Evolutionary conservation across 306 rosid species (phyloP), one percentile per base, ranked within the genome.

Genomic region (Arachis hypogaea): DNA sequence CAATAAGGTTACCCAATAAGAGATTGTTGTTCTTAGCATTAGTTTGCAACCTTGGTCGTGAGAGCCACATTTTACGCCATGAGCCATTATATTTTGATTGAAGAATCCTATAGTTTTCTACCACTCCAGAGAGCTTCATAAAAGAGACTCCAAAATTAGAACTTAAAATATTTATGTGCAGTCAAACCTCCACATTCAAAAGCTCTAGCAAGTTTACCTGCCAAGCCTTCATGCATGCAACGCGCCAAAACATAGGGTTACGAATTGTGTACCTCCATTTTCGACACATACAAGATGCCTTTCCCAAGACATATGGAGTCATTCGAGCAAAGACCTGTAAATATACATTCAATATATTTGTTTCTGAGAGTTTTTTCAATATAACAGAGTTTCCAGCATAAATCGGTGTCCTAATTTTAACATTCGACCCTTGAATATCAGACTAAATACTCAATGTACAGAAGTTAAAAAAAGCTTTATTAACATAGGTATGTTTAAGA

Each of bases 61-160:
- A 80, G 46, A 88, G 93, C 98, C 97, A 94, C 97, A 94, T 94
- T 82, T 86, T 91, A 80, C 94, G 84, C 98, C 98, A 91, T 22
- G 96, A 94, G 43, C 95, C 85, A 63, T 84, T 90, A 57, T 88
- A 91, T 72, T 83, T 84, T 28, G 89, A 85, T 77, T 94, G 98
- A 83, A 94, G 85, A 77, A 82, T 78, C 83, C 81, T 88, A 69
- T 81, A 91, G 85, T 89, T 94, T 73, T 86, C 95, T 9, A 92
- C 90, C 42, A 86, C 80, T 59, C 96, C 97, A 80, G 73, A 86
- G 40, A 85, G 64, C 98, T 94, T 81, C 83, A 18, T 14, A 57
- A 74, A 74, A 66, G 41, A 76, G 51, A 52, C 42, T 61, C 66
- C 52, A 68, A 41, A 45, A 70, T 80, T 69, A 82, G 76, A 74